A percentile compares a stretch with the other conserved stretches of the same genome.
Evolutionary conservation across 768 basidiomycete genomes (phyloP).

Genomic region (Leccinum disarticulatum): DNA sequence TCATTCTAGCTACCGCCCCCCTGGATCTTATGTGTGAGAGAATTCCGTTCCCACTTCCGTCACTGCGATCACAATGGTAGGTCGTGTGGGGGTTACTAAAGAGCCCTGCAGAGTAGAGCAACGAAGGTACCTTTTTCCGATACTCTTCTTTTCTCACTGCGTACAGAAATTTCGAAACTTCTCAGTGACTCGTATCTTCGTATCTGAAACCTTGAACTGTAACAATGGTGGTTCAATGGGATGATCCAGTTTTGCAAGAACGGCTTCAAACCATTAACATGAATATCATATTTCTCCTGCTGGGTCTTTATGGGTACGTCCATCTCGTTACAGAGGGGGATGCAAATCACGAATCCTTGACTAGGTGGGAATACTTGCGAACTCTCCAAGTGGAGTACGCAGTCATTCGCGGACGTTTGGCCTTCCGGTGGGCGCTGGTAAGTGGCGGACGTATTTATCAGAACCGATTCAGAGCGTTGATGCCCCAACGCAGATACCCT

Average conservation of each 20-base stretch:
- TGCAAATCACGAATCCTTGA: neutral
- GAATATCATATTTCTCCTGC: conserved; percentile 17
- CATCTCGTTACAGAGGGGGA: neutral
- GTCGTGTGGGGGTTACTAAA: too few species aligned
- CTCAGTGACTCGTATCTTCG: neutral
- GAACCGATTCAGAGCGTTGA: neutral
- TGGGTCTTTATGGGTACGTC: conserved; percentile 29
- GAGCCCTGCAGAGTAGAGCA: too few species aligned
- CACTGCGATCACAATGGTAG: too few species aligned
- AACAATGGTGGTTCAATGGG: conserved; percentile 26
- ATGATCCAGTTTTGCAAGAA: conserved; percentile 5
- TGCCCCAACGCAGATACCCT: conserved; percentile 20
- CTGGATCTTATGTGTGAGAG: too few species aligned
- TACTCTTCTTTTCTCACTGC: too few species aligned
- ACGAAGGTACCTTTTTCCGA: too few species aligned
- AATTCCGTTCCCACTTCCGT: too few species aligned
- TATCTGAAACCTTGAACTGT: neutral
- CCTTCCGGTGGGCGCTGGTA: conserved; percentile 31
- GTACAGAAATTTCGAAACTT: too few species aligned
- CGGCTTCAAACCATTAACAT: neutral
- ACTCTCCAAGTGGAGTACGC: conserved; percentile 23
- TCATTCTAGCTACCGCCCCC: too few species aligned
- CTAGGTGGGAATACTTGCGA: conserved; percentile 29
- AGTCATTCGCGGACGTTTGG: conserved; percentile 19
- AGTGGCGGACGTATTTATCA: neutral